A percentile compares a stretch with the other conserved stretches of the same genome.
Evolutionary conservation across 2,329 filamentous ascomycete genomes (phyloP).

Genomic region (Penicillium hesseltinei): DNA sequence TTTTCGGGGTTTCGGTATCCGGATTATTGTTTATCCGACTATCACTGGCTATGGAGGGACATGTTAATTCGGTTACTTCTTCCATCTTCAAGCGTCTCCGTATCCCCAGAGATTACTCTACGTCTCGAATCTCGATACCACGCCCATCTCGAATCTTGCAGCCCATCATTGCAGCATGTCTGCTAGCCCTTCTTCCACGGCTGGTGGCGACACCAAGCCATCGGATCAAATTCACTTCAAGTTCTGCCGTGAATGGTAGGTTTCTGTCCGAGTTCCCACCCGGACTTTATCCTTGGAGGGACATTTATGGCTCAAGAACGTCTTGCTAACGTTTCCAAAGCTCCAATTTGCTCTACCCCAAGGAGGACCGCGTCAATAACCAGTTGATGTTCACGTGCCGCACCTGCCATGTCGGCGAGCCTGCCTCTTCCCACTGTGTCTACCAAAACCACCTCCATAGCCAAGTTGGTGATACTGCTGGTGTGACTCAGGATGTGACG

Average conservation of each 20-base stretch:
- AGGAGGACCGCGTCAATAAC: slow-evolving; percentile 82
- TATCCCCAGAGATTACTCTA: too few species aligned
- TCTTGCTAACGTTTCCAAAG: slow-evolving; percentile 43
- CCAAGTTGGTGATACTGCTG: slow-evolving; percentile 88
- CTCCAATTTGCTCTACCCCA: slow-evolving; percentile 96
- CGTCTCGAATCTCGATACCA: too few species aligned
- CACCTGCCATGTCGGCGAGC: slow-evolving; percentile 88
- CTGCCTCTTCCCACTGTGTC: slow-evolving; percentile 83
- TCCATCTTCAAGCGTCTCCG: too few species aligned
- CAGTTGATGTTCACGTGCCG: slow-evolving; percentile 93
- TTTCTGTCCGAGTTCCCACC: too few species aligned
- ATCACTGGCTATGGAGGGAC: too few species aligned
- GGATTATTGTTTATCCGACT: too few species aligned
- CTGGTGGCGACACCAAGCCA: slow-evolving; percentile 39
- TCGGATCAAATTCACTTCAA: slow-evolving; percentile 86
- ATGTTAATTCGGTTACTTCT: too few species aligned
- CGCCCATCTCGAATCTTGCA: too few species aligned
- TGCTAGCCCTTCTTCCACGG: slow-evolving; percentile 44
- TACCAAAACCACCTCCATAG: slow-evolving; percentile 94
- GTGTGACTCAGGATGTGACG: slow-evolving; percentile 94
- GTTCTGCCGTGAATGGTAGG: slow-evolving; percentile 93
- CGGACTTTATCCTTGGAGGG: too few species aligned
- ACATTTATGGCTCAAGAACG: neutral
- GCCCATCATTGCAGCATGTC: slow-evolving; percentile 31
- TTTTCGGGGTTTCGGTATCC: too few species aligned